These are phyloP conservation scores for Oropetium thomaeum DNA, from an alignment of 176 grass and related monocot genomes.

Conservation along the genomic window DNA sequence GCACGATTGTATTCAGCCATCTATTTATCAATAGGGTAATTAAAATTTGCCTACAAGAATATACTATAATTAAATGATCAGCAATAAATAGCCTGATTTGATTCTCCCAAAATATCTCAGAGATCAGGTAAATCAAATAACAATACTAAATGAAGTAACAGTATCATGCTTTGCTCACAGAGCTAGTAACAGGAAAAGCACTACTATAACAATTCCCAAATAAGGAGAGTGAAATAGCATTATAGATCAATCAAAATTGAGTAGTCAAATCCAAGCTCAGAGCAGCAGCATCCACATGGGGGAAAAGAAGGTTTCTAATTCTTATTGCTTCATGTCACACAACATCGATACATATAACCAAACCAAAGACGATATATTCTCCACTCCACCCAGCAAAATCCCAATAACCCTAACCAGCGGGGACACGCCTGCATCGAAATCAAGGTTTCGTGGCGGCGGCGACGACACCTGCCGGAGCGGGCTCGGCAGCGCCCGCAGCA, in stretches of 20 bases:
- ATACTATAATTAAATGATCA: slow-evolving; percentile 1
- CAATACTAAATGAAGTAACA: not conserved
- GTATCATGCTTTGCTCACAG: not conserved
- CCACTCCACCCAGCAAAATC: slow-evolving; percentile 2
- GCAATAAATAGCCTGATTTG: not conserved
- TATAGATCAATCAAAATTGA: slow-evolving; percentile 3
- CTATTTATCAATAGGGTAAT: not conserved
- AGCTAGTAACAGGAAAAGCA: not conserved
- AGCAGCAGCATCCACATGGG: not conserved
- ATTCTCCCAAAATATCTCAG: not conserved
- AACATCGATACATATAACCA: not conserved
- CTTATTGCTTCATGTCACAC: not conserved
- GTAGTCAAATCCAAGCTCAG: not conserved
- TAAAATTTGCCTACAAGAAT: not conserved
- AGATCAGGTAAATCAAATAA: not conserved
- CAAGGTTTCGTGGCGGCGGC: slow-evolving; percentile 53
- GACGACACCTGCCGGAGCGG: slow-evolving; percentile 30
- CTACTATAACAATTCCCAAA: not conserved
- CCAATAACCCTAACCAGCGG: slow-evolving; percentile 41
- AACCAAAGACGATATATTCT: not conserved
- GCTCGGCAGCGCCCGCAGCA: slow-evolving; percentile 13
- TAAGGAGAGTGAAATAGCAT: not conserved
- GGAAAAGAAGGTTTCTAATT: not conserved
- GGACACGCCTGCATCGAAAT: slow-evolving; percentile 5
- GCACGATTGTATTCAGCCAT: not conserved